Base-by-base conservation (phyloP, 1,139 yeast species). In the Taiozyma sp. region DNA sequence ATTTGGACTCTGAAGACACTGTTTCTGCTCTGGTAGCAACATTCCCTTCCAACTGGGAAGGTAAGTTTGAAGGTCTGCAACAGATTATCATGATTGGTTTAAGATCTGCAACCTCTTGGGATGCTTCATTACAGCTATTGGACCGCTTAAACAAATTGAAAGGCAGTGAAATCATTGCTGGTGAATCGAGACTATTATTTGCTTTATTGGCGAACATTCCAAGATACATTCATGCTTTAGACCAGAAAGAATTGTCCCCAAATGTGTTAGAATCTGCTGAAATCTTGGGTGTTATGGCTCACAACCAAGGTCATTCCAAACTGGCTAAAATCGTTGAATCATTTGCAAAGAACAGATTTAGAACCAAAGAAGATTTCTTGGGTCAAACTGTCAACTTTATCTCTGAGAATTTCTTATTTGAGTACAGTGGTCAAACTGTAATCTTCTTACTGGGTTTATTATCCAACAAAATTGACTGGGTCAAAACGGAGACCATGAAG, bases 11-110 rank as follows among this genome's bases (percentile, higher is more conserved):
- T 0, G 87, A 85, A 0, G 96, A 89, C 52, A 90, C 96, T 0
- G 93, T 91, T 2, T 80, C 87, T 23, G 85, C 96, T 66, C 74
- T 92, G 52, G 80, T 89, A 23, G 80, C 95, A 0, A 87, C 95
- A 0, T 93, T 92, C 65, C 99, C 99, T 0, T 85, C 96, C 0
- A 87, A 88, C 57, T 95, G 99, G 99, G 96, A 90, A 63, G 97
- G 97, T 1, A 79, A 84, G 51, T 93, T 92, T 66, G 93, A 86
- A 62, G 99, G 99, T 0, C 71, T 95, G 12, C 96, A 91, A 60
- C 84, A 80, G 49, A 78, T 86, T 32, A 82, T 92, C 0, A 73
- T 89, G 76, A 81, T 82, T 45, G 99, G 99, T 0, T 72, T 93
- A 54, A 73, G 96, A 49, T 91, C 97, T 0, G 75, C 92, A 1